A percentile compares a stretch with the other conserved stretches of the same genome.
These are phyloP conservation scores for Clavispora santaluciae DNA, from an alignment of 805 yeast genomes.

Conservation along the genomic window DNA sequence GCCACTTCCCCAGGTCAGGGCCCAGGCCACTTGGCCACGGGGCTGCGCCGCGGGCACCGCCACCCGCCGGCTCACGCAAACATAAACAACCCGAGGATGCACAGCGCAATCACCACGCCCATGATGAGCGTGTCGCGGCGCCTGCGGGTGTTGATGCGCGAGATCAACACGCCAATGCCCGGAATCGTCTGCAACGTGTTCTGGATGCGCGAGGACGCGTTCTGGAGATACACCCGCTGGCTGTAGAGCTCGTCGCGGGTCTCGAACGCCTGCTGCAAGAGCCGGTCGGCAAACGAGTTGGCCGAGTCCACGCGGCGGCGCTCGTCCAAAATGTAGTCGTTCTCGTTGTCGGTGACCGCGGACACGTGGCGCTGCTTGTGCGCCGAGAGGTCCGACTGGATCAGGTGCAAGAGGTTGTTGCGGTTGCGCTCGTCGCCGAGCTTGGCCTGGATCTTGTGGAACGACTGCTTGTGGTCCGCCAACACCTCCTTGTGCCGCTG, in stretches of 20 bases:
- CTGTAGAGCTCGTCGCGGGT: constrained; percentile 79
- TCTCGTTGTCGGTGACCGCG: constrained; percentile 35
- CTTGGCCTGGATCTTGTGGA: constrained; percentile 50
- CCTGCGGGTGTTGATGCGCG: constrained; percentile 82
- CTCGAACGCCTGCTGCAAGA: constrained; percentile 80
- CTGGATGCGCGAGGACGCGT: constrained; percentile 60
- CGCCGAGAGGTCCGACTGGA: constrained; percentile 73
- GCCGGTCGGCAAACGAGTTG: constrained; percentile 69
- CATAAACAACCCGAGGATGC: constrained; percentile 66
- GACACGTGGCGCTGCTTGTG: constrained; percentile 43
- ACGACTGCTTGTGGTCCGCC: constrained; percentile 64
- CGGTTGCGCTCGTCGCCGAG: constrained; percentile 74
- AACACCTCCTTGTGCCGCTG: constrained; percentile 76
- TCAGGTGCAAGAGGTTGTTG: constrained; percentile 66
- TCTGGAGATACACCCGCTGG: constrained; percentile 62
- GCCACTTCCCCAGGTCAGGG: no score
- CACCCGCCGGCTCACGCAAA: no score
- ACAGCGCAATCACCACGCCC: constrained; percentile 64
- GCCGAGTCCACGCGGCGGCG: constrained; percentile 66
- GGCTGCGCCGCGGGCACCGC: no score
- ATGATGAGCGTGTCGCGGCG: constrained; percentile 84
- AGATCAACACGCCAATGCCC: constrained; percentile 69
- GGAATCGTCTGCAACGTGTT: constrained; percentile 68
- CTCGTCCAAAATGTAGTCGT: constrained; percentile 77
- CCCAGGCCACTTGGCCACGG: no score